A percentile compares a stretch with the other conserved stretches of the same genome.
Evolutionary conservation across 1,139 yeast genomes (phyloP).

Genomic region (Geotrichum candidum): DNA sequence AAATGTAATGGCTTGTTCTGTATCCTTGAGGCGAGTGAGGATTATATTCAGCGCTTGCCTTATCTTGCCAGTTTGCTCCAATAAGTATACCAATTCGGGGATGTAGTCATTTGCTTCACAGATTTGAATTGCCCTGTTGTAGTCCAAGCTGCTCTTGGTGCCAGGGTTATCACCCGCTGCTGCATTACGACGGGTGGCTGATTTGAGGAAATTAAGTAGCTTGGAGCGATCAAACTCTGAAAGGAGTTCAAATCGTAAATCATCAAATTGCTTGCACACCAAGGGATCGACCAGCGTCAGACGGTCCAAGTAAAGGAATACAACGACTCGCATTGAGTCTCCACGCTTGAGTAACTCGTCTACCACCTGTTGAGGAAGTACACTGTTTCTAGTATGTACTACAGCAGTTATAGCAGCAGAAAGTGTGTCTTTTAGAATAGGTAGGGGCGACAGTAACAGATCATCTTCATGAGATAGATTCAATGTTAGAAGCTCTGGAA

Average conservation of each 20-base stretch:
- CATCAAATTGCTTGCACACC: conserved; percentile 51
- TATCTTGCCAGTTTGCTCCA: conserved; percentile 78
- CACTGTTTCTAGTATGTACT: conserved; percentile 59
- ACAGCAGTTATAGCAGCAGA: conserved; percentile 49
- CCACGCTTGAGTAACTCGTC: conserved; percentile 41
- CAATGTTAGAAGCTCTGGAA: conserved; percentile 51
- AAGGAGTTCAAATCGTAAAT: conserved; percentile 57
- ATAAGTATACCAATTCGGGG: conserved; percentile 71
- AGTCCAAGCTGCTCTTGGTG: conserved; percentile 35
- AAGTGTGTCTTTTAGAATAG: conserved; percentile 39
- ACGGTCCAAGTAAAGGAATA: conserved; percentile 55
- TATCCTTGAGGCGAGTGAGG: conserved; percentile 69
- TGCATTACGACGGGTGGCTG: conserved; percentile 37
- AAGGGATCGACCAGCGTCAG: conserved; percentile 52
- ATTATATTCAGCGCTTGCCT: conserved; percentile 69
- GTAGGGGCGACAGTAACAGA: conserved; percentile 40
- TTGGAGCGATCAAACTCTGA: conserved; percentile 51
- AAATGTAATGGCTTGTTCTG: conserved; percentile 72
- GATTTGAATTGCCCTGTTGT: conserved; percentile 57
- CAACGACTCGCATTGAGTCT: conserved; percentile 38
- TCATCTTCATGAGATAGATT: conserved; percentile 38
- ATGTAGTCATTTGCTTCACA: conserved; percentile 51
- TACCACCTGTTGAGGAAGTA: conserved; percentile 46
- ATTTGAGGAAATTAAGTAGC: conserved; percentile 51
- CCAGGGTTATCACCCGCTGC: conserved; percentile 28